phyloP scores from a whole-genome alignment of 305 asterid genomes.

The Plantago rigida region DNA sequence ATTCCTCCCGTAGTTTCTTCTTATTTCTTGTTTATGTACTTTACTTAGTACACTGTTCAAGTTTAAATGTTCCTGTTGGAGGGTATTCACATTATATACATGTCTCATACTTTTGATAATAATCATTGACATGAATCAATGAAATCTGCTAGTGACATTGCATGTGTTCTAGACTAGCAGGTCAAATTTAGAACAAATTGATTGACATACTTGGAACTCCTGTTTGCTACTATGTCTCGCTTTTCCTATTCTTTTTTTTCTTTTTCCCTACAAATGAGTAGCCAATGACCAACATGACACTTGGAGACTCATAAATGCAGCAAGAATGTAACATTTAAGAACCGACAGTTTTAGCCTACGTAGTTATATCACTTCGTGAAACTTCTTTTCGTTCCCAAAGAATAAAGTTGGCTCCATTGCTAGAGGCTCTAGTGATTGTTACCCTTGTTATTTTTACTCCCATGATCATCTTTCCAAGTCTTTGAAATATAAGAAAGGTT shows the following conservation, averaged over 20 bases:
- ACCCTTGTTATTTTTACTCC: background rate
- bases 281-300: background rate
- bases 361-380: constrained; percentile 7
- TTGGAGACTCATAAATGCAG: constrained; percentile 3
- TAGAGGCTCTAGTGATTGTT: constrained; percentile 1
- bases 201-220: constrained; percentile 13
- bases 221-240: background rate
- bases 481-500: constrained; percentile 18
- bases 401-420: constrained; percentile 3
- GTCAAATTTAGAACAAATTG: background rate
- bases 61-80: constrained; percentile 5
- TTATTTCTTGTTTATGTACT: constrained; percentile 6
- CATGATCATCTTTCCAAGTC: constrained; percentile 10
- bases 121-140: background rate
- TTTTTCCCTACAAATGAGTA: background rate
- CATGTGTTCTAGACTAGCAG: background rate
- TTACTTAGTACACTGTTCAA: constrained; percentile 9
- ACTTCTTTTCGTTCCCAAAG: constrained; percentile 5
- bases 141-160: constrained; percentile 4
- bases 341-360: constrained; percentile 2
- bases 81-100: background rate
- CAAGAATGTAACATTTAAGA: background rate
- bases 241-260: background rate
- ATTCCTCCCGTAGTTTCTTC: constrained; percentile 1
- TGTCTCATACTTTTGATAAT: constrained; percentile 5